phyloP scores from a whole-genome alignment of 2,329 filamentous ascomycete species.

The Aspergillus texensis region DNA sequence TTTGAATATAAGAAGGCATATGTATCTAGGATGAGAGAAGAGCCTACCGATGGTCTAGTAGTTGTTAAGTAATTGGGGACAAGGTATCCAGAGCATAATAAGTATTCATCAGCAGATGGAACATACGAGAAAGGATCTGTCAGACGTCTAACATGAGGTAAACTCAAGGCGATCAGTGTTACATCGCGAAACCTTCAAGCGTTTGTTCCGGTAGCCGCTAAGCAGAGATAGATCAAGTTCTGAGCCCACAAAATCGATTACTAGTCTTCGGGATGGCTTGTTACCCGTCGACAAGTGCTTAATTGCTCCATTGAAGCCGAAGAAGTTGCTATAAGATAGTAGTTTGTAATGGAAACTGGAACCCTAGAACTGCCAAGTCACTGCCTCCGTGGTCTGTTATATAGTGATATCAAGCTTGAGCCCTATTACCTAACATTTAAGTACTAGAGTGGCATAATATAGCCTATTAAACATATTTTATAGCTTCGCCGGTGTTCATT shows the following conservation, averaged over 20 bases:
- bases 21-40: too few relatives aligned
- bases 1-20: too few relatives aligned
- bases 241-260: too few relatives aligned
- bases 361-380: not conserved
- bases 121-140: not conserved
- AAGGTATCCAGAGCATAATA: not conserved
- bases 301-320: not conserved
- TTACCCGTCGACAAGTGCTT: not conserved
- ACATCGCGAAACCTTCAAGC: too few relatives aligned
- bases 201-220: too few relatives aligned
- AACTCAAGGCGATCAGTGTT: too few relatives aligned
- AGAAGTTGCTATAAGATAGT: not conserved
- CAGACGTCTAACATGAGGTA: not conserved
- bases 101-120: not conserved
- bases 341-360: not conserved
- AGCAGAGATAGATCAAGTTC: too few relatives aligned
- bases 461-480: too few relatives aligned
- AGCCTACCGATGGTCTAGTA: too few relatives aligned
- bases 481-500: too few relatives aligned
- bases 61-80: not conserved
- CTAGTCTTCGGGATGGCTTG: too few relatives aligned
- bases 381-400: not conserved
- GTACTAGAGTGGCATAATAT: too few relatives aligned
- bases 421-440: not conserved
- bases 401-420: not conserved